These are phyloP conservation scores for Colletotrichum eleusines DNA, from an alignment of 2,329 filamentous ascomycete genomes.

Conservation along the genomic window DNA sequence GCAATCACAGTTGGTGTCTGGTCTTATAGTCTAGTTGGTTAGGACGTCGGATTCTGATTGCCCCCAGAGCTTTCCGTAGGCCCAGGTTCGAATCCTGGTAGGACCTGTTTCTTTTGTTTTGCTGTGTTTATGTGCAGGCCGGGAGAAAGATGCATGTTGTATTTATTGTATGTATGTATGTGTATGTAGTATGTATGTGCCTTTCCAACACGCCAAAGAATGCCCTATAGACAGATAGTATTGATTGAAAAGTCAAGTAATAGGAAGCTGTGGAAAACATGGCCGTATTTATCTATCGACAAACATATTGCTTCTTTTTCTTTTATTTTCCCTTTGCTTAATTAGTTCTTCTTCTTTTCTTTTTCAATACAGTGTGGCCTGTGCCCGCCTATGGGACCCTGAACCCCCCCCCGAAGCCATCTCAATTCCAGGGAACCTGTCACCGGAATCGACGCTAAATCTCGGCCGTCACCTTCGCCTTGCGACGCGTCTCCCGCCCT, in stretches of 20 bases:
- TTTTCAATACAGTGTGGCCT: no score
- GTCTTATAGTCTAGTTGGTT: conserved; percentile 40
- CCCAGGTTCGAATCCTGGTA: conserved; percentile 39
- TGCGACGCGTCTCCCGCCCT: conserved; percentile 10
- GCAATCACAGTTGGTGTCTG: background rate
- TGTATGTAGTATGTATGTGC: no score
- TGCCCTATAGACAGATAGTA: no score
- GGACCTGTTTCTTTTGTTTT: conserved; percentile 4
- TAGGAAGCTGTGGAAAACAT: background rate
- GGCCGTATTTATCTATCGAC: no score
- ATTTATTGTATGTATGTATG: background rate
- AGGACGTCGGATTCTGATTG: conserved; percentile 39
- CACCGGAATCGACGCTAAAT: conserved; percentile 33
- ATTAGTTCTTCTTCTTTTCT: no score
- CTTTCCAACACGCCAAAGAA: background rate
- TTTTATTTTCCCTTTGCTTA: no score
- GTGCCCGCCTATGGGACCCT: background rate
- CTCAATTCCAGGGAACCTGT: background rate
- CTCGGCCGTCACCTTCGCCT: background rate
- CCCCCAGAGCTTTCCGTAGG: conserved; percentile 26
- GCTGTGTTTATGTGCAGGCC: no score
- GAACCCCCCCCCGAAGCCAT: conserved; percentile 16
- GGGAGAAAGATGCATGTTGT: background rate
- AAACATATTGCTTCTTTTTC: background rate
- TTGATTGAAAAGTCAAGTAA: background rate